A percentile compares a stretch with the other conserved stretches of the same genome.
Conservation (phyloP, 2,329 filamentous ascomycete species). For the Harringtonia lauricola region DNA sequence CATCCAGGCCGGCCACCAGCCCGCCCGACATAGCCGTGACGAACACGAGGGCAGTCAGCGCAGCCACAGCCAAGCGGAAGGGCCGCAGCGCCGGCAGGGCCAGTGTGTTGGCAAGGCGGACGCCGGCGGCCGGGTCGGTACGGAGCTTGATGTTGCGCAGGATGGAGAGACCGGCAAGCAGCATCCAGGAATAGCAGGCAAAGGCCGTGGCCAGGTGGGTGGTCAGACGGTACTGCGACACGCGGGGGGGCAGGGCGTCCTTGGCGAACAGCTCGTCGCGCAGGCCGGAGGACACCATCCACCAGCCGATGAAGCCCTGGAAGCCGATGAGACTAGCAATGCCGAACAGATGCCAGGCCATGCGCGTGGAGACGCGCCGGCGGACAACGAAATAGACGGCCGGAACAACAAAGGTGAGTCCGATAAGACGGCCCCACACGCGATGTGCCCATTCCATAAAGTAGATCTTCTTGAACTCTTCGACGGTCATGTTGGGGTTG, state of each 20-base stretch:
- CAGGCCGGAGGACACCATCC: slow-evolving; percentile 97
- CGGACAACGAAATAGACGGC: slow-evolving; percentile 80
- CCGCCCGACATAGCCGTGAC: slow-evolving; percentile 86
- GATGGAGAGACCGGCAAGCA: slow-evolving; percentile 76
- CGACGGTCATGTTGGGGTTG: slow-evolving; percentile 84
- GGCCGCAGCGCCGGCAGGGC: slow-evolving; percentile 54
- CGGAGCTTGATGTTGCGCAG: slow-evolving; percentile 67
- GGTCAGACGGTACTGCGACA: slow-evolving; percentile 87
- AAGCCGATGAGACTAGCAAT: slow-evolving; percentile 88
- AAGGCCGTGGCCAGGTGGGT: slow-evolving; percentile 87
- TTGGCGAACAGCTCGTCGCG: slow-evolving; percentile 92
- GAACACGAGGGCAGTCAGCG: slow-evolving; percentile 68
- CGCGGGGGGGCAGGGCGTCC: slow-evolving; percentile 81
- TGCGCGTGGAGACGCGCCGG: slow-evolving; percentile 63
- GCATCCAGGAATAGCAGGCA: slow-evolving; percentile 87
- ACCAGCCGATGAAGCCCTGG: slow-evolving; percentile 94
- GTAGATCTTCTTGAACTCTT: slow-evolving; percentile 97
- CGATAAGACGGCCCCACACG: slow-evolving; percentile 87
- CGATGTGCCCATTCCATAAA: slow-evolving; percentile 99
- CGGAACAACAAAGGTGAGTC: slow-evolving; percentile 78
- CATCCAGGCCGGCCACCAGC: slow-evolving; percentile 88
- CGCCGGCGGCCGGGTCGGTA: slow-evolving; percentile 50
- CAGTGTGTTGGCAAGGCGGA: slow-evolving; percentile 50
- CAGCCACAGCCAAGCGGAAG: slow-evolving; percentile 64
- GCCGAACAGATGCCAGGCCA: slow-evolving; percentile 67